Conservation (phyloP, 192 early-diverging fungal species). For the Gaertneriomyces semiglobifer region DNA sequence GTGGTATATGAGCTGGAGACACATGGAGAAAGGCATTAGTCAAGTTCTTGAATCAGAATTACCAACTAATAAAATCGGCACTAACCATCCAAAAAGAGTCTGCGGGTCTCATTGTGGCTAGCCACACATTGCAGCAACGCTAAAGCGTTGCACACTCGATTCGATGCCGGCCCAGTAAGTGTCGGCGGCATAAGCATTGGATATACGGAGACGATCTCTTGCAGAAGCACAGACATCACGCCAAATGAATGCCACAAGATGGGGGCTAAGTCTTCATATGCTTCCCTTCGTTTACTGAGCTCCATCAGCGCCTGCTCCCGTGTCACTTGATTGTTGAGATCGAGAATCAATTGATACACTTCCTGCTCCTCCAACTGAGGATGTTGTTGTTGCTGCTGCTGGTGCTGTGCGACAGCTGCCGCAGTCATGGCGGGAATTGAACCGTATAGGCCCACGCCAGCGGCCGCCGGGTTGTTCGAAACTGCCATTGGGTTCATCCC, state of each 20-base stretch:
- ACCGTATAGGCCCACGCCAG: not conserved
- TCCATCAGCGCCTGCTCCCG: conserved; percentile 91
- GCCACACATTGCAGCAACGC: conserved; percentile 95
- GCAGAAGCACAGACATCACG: conserved; percentile 89
- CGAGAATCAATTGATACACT: conserved; percentile 82
- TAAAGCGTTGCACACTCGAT: conserved; percentile 94
- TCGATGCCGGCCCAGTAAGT: conserved; percentile 82
- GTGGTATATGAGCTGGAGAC: conserved; percentile 79
- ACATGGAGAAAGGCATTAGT: not conserved
- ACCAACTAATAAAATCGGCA: not conserved
- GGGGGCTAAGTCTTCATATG: conserved; percentile 91
- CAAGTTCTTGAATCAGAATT: not conserved
- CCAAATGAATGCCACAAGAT: conserved; percentile 98
- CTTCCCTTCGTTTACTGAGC: conserved; percentile 89
- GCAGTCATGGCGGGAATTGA: conserved; percentile 11
- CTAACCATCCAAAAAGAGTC: conserved; percentile 73
- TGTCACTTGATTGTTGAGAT: conserved; percentile 66
- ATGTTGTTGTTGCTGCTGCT: conserved; percentile 26
- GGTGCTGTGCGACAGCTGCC: conserved; percentile 17
- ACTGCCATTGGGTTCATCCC: conserved; percentile 12
- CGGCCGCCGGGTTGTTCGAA: conserved; percentile 4
- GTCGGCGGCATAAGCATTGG: conserved; percentile 83
- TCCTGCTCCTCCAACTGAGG: conserved; percentile 47
- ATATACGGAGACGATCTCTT: conserved; percentile 96
- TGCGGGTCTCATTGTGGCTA: conserved; percentile 86